Evolutionary conservation across 163 green algal species (phyloP).

Genomic region (Botryococcus braunii): DNA sequence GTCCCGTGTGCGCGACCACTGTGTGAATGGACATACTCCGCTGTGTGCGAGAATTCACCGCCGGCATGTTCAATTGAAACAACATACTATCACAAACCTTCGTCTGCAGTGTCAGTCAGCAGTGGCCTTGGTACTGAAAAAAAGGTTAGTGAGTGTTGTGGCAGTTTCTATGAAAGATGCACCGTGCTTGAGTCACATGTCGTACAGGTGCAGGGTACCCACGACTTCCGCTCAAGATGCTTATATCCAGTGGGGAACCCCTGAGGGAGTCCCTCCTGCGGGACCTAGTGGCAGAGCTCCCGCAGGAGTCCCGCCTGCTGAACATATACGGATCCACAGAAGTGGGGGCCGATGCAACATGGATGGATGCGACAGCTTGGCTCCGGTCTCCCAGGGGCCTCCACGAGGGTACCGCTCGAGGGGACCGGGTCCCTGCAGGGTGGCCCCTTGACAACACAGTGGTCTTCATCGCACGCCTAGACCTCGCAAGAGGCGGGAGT

Average conservation of each 20-base stretch:
- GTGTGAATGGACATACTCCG: too few relatives aligned
- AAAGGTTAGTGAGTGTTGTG: background rate
- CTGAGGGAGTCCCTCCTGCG: constrained; percentile 24
- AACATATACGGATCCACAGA: constrained; percentile 59
- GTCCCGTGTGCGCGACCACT: too few relatives aligned
- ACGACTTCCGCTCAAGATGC: constrained; percentile 25
- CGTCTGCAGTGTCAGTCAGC: background rate
- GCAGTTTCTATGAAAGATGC: background rate
- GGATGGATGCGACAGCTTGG: constrained; percentile 21
- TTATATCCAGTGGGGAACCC: constrained; percentile 44
- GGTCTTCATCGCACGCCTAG: constrained; percentile 1
- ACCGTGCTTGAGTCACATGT: background rate
- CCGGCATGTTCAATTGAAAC: too few relatives aligned
- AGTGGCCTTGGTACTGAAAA: background rate
- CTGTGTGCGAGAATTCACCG: too few relatives aligned
- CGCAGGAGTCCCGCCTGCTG: constrained; percentile 20
- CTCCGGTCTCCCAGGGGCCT: background rate
- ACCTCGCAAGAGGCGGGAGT: background rate
- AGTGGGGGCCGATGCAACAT: constrained; percentile 31
- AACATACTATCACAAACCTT: background rate
- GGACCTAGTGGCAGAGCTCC: constrained; percentile 24
- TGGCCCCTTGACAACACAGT: background rate
- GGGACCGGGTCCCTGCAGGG: constrained; percentile 7
- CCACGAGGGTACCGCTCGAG: background rate
- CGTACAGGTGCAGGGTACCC: background rate